Conservation (phyloP, 2,329 filamentous ascomycete genomes). For the Aspergillus transmontanensis region DNA sequence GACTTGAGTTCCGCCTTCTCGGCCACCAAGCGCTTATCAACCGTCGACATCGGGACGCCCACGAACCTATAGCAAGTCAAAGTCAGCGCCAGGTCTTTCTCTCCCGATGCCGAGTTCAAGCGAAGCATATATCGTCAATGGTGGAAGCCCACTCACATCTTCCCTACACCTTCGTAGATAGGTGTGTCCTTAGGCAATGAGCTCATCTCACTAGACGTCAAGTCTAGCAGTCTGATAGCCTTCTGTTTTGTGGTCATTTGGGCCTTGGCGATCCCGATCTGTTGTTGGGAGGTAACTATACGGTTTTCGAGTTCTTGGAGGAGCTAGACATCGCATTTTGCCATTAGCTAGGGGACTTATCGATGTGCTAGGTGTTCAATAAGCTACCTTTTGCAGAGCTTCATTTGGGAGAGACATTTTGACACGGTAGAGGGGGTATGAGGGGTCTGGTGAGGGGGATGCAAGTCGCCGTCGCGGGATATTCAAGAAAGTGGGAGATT, state of each 20-base stretch:
- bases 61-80: slow-evolving; percentile 71
- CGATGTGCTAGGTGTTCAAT: neutral
- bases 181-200: slow-evolving; percentile 73
- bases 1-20: slow-evolving; percentile 75
- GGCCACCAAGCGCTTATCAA: slow-evolving; percentile 73
- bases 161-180: slow-evolving; percentile 93
- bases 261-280: slow-evolving; percentile 81
- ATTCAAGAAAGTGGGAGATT: neutral
- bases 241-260: slow-evolving; percentile 85
- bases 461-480: neutral
- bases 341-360: neutral
- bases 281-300: slow-evolving; percentile 84
- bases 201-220: slow-evolving; percentile 83
- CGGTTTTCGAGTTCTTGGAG: slow-evolving; percentile 93
- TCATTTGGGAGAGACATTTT: slow-evolving; percentile 92
- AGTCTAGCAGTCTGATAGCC: slow-evolving; percentile 82
- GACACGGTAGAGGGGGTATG: slow-evolving; percentile 9
- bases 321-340: slow-evolving; percentile 57
- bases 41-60: slow-evolving; percentile 68
- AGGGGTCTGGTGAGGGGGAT: slow-evolving; percentile 8
- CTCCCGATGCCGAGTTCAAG: neutral
- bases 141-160: slow-evolving; percentile 70
- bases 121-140: neutral
- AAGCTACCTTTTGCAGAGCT: slow-evolving; percentile 81
- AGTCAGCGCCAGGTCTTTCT: slow-evolving; percentile 5